phyloP scores from a whole-genome alignment of 176 grass and related monocot species.

The Echinochloa phyllopogon region DNA sequence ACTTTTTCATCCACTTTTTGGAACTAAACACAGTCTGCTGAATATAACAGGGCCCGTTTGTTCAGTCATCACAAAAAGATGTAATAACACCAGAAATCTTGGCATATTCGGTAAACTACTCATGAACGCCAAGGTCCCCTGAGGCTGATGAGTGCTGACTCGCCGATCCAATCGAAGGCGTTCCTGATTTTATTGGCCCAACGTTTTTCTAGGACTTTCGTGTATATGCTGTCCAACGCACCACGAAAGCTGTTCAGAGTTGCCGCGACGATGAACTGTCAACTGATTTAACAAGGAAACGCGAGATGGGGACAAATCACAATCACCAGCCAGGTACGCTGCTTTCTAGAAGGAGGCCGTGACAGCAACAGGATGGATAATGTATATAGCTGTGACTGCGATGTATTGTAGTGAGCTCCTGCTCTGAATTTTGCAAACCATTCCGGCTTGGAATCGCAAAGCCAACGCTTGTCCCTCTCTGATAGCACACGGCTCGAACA shows the following conservation, averaged over 20 bases:
- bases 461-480: conserved; percentile 1
- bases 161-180: background rate
- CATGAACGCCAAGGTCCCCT: background rate
- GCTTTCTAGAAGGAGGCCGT: conserved; percentile 13
- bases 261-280: background rate
- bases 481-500: too few relatives aligned
- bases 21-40: too few relatives aligned
- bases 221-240: background rate
- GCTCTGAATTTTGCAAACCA: conserved; percentile 1
- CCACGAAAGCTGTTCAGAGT: background rate
- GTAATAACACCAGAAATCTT: background rate
- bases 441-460: conserved; percentile 29
- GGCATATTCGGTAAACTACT: background rate
- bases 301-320: conserved; percentile 4
- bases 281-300: conserved; percentile 41
- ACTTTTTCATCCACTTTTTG: too few relatives aligned
- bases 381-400: background rate
- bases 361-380: conserved; percentile 2
- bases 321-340: background rate
- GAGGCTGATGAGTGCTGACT: background rate
- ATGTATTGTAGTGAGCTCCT: conserved; percentile 29
- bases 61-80: too few relatives aligned
- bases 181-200: background rate
- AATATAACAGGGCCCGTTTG: background rate
- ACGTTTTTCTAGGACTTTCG: background rate